Evolutionary conservation across 805 yeast species (phyloP), one percentile per base, ranked within the genome.

Genomic region (Vanderwaltozyma yarrowii): DNA sequence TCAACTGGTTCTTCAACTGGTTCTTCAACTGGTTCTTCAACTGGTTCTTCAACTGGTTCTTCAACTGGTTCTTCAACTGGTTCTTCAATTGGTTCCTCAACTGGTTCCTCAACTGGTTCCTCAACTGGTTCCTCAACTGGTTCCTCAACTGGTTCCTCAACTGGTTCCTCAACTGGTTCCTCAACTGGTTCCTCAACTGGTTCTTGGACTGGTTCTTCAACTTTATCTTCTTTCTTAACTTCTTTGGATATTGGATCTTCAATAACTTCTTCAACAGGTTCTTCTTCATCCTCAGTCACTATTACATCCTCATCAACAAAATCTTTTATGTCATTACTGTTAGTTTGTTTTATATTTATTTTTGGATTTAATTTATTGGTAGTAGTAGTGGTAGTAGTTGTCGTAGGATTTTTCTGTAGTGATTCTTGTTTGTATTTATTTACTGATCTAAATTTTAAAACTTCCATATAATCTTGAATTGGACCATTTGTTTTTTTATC

Each of bases 401-500:
- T n/a, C n/a, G 24, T 21, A 7, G 10, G 24, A 7, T 21, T 16
- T 11, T 25, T 5, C 8, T 6, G 24, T 7, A 6, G 21, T 21
- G 23, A 21, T 41, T 43, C 20, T 39, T 35, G 16, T 21, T 31
- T 43, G 43, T 44, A 40, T 24, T 54, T 33, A 33, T 40, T 38
- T 42, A 48, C n/a, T 12, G 54, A 47, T 49, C 66, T 65, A 32
- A 48, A 54, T 33, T 65, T 64, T 35, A 66, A 52, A 4, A 60
- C 66, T 32, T 62, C 65, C 37, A 68, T 48, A 44, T 69, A 67
- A 34, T 60, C 65, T 31, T 60, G 62, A 26, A 67, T 66, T 16
- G 74, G 67, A 39, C 69, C 65, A 30, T 71, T 66, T 9, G 75
- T 61, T 21, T 66, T 70, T 44, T 71, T 73, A 42, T 88, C 83